Conservation (phyloP, 805 yeast species). For the Clavispora vitiphila region DNA sequence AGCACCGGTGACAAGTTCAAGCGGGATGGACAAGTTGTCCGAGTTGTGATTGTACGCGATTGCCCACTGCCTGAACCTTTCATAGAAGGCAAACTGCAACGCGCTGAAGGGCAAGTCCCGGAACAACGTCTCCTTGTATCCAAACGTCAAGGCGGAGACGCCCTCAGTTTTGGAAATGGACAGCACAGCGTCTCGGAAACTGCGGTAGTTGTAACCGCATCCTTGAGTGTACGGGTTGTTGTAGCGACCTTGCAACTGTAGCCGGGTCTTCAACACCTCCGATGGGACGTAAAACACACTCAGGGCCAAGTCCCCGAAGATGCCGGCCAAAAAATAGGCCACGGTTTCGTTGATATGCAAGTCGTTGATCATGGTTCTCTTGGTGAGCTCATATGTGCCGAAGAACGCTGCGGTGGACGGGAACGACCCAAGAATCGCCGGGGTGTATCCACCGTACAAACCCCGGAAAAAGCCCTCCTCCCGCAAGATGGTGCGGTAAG, state of each 20-base stretch:
- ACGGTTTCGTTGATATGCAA: slow-evolving; percentile 69
- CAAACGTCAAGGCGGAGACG: slow-evolving; percentile 67
- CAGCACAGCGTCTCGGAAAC: slow-evolving; percentile 63
- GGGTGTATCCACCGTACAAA: slow-evolving; percentile 85
- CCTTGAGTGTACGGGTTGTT: slow-evolving; percentile 68
- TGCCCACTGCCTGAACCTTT: slow-evolving; percentile 65
- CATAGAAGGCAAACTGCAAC: slow-evolving; percentile 92
- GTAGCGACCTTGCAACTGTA: slow-evolving; percentile 86
- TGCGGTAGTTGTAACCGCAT: slow-evolving; percentile 82
- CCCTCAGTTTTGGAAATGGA: slow-evolving; percentile 73
- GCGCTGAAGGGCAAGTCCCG: slow-evolving; percentile 96
- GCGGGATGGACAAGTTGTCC: slow-evolving; percentile 47
- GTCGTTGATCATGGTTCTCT: slow-evolving; percentile 62
- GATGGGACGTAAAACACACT: slow-evolving; percentile 90
- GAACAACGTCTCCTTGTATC: slow-evolving; percentile 88
- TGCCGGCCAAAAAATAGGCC: slow-evolving; percentile 79
- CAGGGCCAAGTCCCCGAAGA: slow-evolving; percentile 89
- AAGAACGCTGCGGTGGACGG: slow-evolving; percentile 95
- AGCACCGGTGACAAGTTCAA: slow-evolving; percentile 86
- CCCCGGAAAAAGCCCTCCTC: slow-evolving; percentile 88
- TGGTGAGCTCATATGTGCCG: slow-evolving; percentile 80
- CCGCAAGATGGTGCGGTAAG: slow-evolving; percentile 65
- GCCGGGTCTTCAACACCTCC: slow-evolving; percentile 87
- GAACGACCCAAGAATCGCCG: slow-evolving; percentile 88
- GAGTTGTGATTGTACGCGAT: slow-evolving; percentile 28